A percentile compares a stretch with the other conserved stretches of the same genome.
phyloP scores from a whole-genome alignment of 805 yeast genomes.

The Barnettozyma siamensis region DNA sequence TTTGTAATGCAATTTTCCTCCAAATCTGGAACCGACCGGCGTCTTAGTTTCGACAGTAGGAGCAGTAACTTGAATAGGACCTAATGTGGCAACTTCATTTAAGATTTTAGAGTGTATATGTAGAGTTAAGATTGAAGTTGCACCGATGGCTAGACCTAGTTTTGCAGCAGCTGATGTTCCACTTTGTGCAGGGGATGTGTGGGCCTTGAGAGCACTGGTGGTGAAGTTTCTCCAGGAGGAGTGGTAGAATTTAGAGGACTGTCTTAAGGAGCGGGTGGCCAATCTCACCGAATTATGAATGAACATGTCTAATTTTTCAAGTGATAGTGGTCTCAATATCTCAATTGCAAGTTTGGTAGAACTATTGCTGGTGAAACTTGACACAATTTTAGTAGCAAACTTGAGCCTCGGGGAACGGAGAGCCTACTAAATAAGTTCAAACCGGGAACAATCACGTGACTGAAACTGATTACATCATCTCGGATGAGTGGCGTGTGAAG shows the following conservation, averaged over 20 bases:
- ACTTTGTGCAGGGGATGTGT: not conserved
- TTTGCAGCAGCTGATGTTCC: slow-evolving; percentile 11
- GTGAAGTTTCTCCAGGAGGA: slow-evolving; percentile 8
- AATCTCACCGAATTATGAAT: slow-evolving; percentile 12
- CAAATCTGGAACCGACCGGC: slow-evolving; percentile 25
- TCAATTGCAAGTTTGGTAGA: too few relatives aligned
- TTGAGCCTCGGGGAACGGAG: not conserved
- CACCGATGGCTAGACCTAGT: slow-evolving; percentile 22
- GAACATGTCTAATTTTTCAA: slow-evolving; percentile 14
- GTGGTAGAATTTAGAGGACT: not conserved
- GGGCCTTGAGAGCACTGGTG: not conserved
- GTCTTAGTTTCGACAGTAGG: slow-evolving; percentile 4
- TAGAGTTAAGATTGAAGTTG: slow-evolving; percentile 15
- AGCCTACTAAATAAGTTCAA: too few relatives aligned
- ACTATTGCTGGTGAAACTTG: not conserved
- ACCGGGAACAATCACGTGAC: too few relatives aligned
- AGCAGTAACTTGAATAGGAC: not conserved
- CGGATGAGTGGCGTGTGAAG: too few relatives aligned
- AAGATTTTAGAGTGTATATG: slow-evolving; percentile 21
- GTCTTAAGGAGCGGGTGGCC: slow-evolving; percentile 13
- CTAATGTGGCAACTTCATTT: slow-evolving; percentile 21
- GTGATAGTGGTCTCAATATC: too few relatives aligned
- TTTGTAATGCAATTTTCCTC: slow-evolving; percentile 46
- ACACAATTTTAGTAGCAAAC: not conserved
- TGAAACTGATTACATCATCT: too few relatives aligned